phyloP scores from a whole-genome alignment of 306 rosid genomes.

The Benincasa hispida region DNA sequence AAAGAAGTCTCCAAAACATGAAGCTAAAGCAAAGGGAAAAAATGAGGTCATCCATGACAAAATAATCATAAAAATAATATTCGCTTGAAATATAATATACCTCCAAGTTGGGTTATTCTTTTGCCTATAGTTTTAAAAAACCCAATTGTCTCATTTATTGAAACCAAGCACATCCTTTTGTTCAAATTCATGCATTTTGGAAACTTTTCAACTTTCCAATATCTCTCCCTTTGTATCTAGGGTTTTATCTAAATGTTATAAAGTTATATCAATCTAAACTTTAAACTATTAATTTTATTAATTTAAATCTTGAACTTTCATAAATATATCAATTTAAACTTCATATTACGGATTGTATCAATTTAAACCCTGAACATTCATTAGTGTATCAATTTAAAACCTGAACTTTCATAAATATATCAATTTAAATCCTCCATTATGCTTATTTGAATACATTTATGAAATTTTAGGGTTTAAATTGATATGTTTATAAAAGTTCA shows the following conservation, averaged over 20 bases:
- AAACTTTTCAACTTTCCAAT: background rate
- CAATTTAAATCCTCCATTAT: too few species aligned
- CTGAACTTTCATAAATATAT: too few species aligned
- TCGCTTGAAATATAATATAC: background rate
- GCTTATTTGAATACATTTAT: too few species aligned
- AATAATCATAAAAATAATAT: background rate
- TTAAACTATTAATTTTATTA: too few species aligned
- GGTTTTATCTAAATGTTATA: background rate
- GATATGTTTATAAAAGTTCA: too few species aligned
- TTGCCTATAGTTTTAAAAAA: background rate
- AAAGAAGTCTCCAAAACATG: background rate
- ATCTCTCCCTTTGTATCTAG: background rate
- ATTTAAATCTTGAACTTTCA: too few species aligned
- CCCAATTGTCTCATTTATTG: background rate
- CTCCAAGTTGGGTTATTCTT: background rate
- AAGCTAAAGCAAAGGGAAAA: background rate
- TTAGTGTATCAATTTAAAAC: too few species aligned
- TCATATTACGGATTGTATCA: too few species aligned
- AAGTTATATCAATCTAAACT: too few species aligned
- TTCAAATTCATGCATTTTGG: background rate
- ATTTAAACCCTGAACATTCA: too few species aligned
- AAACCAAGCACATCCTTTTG: background rate
- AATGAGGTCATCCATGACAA: conserved; percentile 9
- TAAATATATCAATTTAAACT: too few species aligned
- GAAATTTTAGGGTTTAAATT: too few species aligned